These are phyloP conservation scores for Apiotrichum sp. DNA, from an alignment of 1,284 basidiomycete species.

Conservation along the genomic window DNA sequence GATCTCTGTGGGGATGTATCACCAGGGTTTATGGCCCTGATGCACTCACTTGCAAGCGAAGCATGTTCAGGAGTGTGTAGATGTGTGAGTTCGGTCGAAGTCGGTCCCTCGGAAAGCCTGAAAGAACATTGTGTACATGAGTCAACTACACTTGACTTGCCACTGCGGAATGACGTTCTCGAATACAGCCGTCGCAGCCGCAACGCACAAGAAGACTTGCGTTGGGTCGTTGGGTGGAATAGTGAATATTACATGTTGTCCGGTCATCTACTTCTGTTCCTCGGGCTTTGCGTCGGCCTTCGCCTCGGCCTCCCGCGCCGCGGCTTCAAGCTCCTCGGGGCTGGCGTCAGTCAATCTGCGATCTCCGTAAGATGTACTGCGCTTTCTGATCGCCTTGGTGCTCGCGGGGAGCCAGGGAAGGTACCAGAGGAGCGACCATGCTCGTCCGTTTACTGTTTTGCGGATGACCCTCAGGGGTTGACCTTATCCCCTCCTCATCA, in stretches of 20 bases:
- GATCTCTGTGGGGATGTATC: conserved; percentile 7
- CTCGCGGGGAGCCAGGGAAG: no score
- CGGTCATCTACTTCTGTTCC: conserved; percentile 4
- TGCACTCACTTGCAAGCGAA: neutral
- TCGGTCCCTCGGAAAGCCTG: no score
- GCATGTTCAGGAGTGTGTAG: neutral
- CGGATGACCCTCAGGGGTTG: neutral
- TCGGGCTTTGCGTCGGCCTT: neutral
- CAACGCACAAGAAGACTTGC: no score
- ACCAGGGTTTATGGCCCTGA: neutral
- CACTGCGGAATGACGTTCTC: no score
- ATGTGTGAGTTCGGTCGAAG: no score
- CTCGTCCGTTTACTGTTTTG: neutral
- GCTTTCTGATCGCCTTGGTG: no score
- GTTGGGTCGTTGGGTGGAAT: no score
- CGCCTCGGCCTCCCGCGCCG: conserved; percentile 12
- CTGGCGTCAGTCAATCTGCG: conserved; percentile 5
- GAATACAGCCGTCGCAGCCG: no score
- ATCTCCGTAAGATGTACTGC: neutral
- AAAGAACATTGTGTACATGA: no score
- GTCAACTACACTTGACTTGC: no score
- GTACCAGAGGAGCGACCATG: no score
- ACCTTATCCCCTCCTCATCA: neutral
- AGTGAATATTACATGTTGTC: neutral
- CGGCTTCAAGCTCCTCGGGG: conserved; percentile 14